phyloP scores from a whole-genome alignment of 495 filamentous ascomycete genomes.

The Massariosphaeria phaeospora region DNA sequence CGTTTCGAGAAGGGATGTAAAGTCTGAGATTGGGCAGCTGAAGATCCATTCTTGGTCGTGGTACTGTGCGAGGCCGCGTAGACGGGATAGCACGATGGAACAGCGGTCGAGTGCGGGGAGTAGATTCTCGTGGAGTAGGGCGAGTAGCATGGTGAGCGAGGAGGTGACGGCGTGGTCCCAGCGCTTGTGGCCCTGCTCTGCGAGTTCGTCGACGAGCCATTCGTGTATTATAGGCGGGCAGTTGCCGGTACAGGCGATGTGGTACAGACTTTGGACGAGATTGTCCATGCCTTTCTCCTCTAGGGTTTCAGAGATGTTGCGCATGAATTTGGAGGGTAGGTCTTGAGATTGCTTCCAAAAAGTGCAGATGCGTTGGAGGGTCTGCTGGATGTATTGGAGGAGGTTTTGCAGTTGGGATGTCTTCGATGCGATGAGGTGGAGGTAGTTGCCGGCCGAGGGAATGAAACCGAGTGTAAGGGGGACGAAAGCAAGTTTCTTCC shows the following conservation, averaged over 20 bases:
- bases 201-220: constrained; percentile 80
- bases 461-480: constrained; percentile 82
- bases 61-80: constrained; percentile 82
- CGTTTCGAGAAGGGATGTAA: constrained; percentile 30
- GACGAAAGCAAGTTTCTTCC: constrained; percentile 48
- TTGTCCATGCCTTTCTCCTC: constrained; percentile 55
- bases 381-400: constrained; percentile 72
- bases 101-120: constrained; percentile 82
- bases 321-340: constrained; percentile 68
- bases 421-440: constrained; percentile 78
- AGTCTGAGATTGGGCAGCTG: constrained; percentile 53
- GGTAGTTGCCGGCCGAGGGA: constrained; percentile 67
- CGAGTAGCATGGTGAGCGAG: constrained; percentile 71
- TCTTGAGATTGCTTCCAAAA: constrained; percentile 83
- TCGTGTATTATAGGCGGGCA: constrained; percentile 72
- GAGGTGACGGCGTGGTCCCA: constrained; percentile 83
- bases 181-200: constrained; percentile 74
- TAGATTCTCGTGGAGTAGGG: constrained; percentile 77
- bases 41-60: constrained; percentile 62
- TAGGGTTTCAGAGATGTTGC: constrained; percentile 65
- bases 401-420: constrained; percentile 82
- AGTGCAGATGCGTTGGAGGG: constrained; percentile 64
- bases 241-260: constrained; percentile 79
- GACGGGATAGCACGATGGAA: constrained; percentile 70
- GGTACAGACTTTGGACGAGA: constrained; percentile 74